These are phyloP conservation scores for Aureobasidium sp. DNA, from an alignment of 2,329 filamentous ascomycete genomes.

Conservation along the genomic window DNA sequence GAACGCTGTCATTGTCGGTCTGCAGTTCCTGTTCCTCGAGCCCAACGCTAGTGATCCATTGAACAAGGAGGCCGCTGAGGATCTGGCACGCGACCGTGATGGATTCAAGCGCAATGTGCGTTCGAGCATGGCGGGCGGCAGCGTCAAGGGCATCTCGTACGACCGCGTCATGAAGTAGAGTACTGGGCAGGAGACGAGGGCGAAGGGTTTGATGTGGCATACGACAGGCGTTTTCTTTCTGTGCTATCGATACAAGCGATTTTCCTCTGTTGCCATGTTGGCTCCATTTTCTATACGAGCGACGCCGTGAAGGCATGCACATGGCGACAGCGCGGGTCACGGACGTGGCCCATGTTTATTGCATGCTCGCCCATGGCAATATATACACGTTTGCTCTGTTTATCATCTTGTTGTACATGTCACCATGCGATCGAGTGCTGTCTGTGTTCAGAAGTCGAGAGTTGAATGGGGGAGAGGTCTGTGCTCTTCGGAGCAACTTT, in stretches of 20 bases:
- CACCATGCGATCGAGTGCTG: neutral
- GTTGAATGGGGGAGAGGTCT: neutral
- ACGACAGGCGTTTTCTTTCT: slow-evolving; percentile 8
- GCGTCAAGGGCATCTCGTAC: slow-evolving; percentile 63
- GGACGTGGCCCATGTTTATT: neutral
- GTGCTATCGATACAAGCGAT: slow-evolving; percentile 5
- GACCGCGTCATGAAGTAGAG: slow-evolving; percentile 65
- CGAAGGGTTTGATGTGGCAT: slow-evolving; percentile 7
- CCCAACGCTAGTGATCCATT: slow-evolving; percentile 95
- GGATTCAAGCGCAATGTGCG: slow-evolving; percentile 87
- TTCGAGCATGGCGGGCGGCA: slow-evolving; percentile 71
- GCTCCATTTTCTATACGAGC: neutral
- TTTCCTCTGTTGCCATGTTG: neutral
- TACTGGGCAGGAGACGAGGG: neutral
- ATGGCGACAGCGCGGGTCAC: neutral
- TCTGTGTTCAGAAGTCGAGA: neutral
- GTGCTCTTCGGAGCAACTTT: slow-evolving; percentile 8
- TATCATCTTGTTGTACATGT: neutral
- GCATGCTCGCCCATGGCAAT: neutral
- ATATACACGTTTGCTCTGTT: neutral
- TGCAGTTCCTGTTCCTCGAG: slow-evolving; percentile 95
- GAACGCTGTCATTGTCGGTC: slow-evolving; percentile 89
- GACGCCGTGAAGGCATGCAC: neutral
- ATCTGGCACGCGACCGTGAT: slow-evolving; percentile 76
- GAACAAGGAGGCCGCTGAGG: slow-evolving; percentile 95